Evolutionary conservation across 495 filamentous ascomycete genomes (phyloP).

Genomic region (Tuber borchii): DNA sequence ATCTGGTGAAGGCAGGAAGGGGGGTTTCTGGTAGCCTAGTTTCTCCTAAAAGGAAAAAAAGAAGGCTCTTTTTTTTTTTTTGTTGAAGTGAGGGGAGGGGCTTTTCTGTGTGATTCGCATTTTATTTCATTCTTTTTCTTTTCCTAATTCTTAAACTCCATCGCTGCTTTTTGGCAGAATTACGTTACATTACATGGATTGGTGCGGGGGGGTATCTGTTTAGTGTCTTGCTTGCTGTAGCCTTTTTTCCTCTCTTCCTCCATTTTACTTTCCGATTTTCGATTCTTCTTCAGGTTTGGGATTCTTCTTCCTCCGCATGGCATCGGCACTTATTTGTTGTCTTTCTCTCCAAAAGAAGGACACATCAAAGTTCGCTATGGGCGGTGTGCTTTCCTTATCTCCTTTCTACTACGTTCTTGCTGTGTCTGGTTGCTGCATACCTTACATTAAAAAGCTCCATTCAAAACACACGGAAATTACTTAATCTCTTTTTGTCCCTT

Average conservation of each 20-base stretch:
- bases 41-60: neutral
- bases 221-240: neutral
- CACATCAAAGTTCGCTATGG: neutral
- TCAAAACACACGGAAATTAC: neutral
- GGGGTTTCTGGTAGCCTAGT: constrained; percentile 38
- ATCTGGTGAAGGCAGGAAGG: constrained; percentile 36
- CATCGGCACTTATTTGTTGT: neutral
- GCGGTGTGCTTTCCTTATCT: neutral
- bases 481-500: neutral
- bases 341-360: neutral
- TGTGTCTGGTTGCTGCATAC: neutral
- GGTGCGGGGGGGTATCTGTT: neutral
- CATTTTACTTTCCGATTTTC: neutral
- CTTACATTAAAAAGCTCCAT: neutral
- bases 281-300: neutral
- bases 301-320: neutral
- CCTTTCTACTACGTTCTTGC: neutral
- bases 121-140: neutral
- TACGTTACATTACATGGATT: neutral
- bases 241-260: neutral
- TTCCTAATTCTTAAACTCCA: neutral
- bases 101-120: neutral
- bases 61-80: neutral
- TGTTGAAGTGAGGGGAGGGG: neutral
- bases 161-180: neutral